Evolutionary conservation across 2,329 filamentous ascomycete genomes (phyloP).

Genomic region (Xylaria digitata): DNA sequence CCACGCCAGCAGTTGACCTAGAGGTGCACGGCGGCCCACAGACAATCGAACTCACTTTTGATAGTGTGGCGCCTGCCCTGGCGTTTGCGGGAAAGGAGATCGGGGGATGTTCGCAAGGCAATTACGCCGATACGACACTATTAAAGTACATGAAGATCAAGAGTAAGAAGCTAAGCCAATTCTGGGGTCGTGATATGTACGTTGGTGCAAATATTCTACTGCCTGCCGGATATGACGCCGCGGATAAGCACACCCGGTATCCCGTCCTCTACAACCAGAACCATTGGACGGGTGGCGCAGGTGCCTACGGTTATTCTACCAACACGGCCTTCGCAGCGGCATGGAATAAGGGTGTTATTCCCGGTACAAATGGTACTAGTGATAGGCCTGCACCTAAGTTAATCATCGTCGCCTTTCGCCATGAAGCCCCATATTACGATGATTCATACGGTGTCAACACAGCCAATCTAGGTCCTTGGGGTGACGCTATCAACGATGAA

Average conservation of each 20-base stretch:
- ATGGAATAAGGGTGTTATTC: slow-evolving; percentile 40
- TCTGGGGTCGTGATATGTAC: slow-evolving; percentile 45
- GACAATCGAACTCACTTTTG: slow-evolving; percentile 39
- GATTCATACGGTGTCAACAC: slow-evolving; percentile 44
- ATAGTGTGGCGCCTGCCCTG: slow-evolving; percentile 33
- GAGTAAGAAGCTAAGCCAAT: slow-evolving; percentile 38
- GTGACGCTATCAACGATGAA: slow-evolving; percentile 43
- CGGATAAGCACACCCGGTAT: slow-evolving; percentile 38
- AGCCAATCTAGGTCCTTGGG: slow-evolving; percentile 42
- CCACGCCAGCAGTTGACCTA: slow-evolving; percentile 36
- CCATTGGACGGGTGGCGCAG: slow-evolving; percentile 39
- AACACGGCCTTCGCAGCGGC: slow-evolving; percentile 31
- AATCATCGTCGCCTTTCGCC: slow-evolving; percentile 42
- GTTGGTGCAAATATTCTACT: slow-evolving; percentile 42
- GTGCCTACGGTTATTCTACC: slow-evolving; percentile 32
- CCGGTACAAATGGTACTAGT: slow-evolving; percentile 24
- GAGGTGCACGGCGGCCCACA: slow-evolving; percentile 33
- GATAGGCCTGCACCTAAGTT: slow-evolving; percentile 38
- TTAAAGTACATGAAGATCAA: slow-evolving; percentile 43
- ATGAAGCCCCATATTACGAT: slow-evolving; percentile 43
- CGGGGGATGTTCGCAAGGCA: slow-evolving; percentile 41
- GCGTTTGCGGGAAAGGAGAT: slow-evolving; percentile 36
- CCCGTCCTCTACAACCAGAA: slow-evolving; percentile 42
- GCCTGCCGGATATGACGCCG: slow-evolving; percentile 38
- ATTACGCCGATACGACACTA: slow-evolving; percentile 39